Base-by-base conservation (phyloP, 2,329 filamentous ascomycete species). In the Stachybotrys echinatus region DNA sequence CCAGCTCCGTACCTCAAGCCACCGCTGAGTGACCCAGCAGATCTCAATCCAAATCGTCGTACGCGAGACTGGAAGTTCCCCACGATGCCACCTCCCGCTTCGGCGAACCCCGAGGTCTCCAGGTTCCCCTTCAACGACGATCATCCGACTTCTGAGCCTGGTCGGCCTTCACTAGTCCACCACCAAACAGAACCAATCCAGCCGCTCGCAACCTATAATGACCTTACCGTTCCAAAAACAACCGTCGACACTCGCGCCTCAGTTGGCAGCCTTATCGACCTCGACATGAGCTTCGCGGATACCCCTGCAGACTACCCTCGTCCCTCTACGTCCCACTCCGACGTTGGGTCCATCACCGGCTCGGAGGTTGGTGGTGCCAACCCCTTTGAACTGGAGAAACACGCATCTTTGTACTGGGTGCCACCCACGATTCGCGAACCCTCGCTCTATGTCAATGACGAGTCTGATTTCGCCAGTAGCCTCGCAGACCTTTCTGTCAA, bases 301-400 rank as follows among this genome's bases (percentile, higher is more conserved):
- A 68, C 74, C 0, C 66, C 74, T 37, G 71, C 74, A 0, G 79
- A 83, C 23, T 64, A 73, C 14, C 72, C 75, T 1, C 71, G 79
- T 1, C 80, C 80, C 1, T 83, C 80, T 2, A 83, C 80, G 1
- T 80, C 80, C 12, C 77, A 83, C 60, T 85, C 81, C 1, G 80
- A 83, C 52, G 76, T 73, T 12, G 75, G 63, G 2, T 82, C 79
- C 1, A 68, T 83, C 12, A 72, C 74, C 7, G 81, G 80, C 47
- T 81, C 80, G 1, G 78, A 83, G 50, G 63, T 78, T 27, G 75
- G 78, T 22, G 71, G 74, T 12, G 74, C 71, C 2, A 81, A 81
- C 55, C 80, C 82, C 0, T 85, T 85, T 50, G 80, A 84, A 49
- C 70, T 85, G 4, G 83, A 86, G 61, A 75, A 77, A n/a, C 81